Percentiles rank a stretch among this genome's conserved stretches.
Evolutionary conservation across 202 grass and related monocot genomes (phyloP).

Genomic region (Elaeis oleifera): DNA sequence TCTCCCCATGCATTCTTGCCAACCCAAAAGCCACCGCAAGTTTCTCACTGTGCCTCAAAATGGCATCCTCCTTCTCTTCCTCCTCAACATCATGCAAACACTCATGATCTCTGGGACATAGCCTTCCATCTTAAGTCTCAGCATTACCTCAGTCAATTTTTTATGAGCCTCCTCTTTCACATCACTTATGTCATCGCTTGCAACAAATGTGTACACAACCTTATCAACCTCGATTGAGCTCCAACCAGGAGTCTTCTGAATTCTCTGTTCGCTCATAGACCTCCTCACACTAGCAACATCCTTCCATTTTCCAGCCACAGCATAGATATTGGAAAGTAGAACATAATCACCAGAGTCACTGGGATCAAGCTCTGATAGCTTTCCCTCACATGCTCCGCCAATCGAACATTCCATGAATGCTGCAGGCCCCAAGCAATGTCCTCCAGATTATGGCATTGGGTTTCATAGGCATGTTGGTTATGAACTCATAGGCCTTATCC

Average conservation of each 20-base stretch:
- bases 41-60: conserved; percentile 23
- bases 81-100: conserved; percentile 31
- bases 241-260: conserved; percentile 18
- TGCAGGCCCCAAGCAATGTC: conserved; percentile 26
- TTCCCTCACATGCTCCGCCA: conserved; percentile 18
- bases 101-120: conserved; percentile 6
- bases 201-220: conserved; percentile 13
- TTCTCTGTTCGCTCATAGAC: background rate
- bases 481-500: conserved; percentile 20
- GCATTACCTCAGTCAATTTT: conserved; percentile 1
- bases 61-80: conserved; percentile 17
- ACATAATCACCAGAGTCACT: conserved; percentile 16
- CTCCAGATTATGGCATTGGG: conserved; percentile 25
- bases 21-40: conserved; percentile 27
- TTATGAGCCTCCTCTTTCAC: conserved; percentile 10
- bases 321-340: conserved; percentile 22
- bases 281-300: conserved; percentile 20
- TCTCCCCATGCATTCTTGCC: background rate
- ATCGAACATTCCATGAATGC: conserved; percentile 13
- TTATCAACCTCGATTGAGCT: conserved; percentile 25
- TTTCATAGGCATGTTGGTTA: conserved; percentile 17
- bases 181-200: conserved; percentile 2
- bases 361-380: conserved; percentile 16
- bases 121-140: conserved; percentile 12
- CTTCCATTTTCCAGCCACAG: conserved; percentile 23